Base-by-base conservation (phyloP, 345 rosid species). In the Toxicodendron radicans region DNA sequence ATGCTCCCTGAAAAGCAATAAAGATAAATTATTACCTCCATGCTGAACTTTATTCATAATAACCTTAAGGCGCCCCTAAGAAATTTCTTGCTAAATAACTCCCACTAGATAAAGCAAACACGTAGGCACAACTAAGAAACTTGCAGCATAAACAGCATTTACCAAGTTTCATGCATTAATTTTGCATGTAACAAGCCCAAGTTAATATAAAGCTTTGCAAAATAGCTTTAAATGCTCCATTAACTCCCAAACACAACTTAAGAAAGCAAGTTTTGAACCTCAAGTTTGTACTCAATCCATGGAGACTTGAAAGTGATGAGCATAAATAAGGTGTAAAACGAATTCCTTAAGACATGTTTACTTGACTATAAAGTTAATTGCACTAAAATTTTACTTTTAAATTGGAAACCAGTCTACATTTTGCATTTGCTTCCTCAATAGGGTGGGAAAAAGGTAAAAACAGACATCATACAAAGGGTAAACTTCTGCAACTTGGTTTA, bases 1-100 rank as follows among this genome's bases (percentile, higher is more conserved):
- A 95, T 81, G 99, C 91, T 78, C 98, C 98, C 99, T 95, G 85
- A 74, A 61, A 27, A 80, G 73, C 20, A 66, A 70, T 58, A 43
- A 23, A 57, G 53, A 20, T 56, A 45, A 71, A 11, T 56, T 70
- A 38, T 43, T 45, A 30, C 51, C 45, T 41, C 66, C 38, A 41
- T 4, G 54, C 58, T 27, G 5, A 58, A 49, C 30, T 62, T 51
- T 24, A 63, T 57, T 54, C 21, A 63, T 13, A 70, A 51, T 54
- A 35, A 35, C n/a, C 58, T n/a, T 56, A 43, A 66, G 27, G 75
- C 60, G 75, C 6, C 59, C 46, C 18, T 18, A 2, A 51, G 11
- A 33, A 52, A 27, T 17, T 51, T 30, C 57, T 0, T 16, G 17
- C 1, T 38, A n/a, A 38, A 38, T 41, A 41, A 58, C 23, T 27